Percentiles rank a stretch among this genome's conserved stretches.
Conservation (phyloP, 2,329 filamentous ascomycete species). For the Capronia americana region DNA sequence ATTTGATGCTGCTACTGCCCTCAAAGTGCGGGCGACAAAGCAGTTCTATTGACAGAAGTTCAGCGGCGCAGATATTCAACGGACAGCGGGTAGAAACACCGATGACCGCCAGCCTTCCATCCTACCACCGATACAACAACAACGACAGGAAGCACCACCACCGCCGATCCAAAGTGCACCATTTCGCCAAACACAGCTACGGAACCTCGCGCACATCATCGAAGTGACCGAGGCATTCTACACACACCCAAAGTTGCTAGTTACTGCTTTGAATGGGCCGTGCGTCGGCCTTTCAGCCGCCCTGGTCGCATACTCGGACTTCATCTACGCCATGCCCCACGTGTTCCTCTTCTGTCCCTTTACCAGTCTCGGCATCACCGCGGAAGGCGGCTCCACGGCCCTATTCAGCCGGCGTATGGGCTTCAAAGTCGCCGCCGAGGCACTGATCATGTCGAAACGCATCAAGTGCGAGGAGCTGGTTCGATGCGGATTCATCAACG, state of each 20-base stretch:
- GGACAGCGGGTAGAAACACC: not conserved
- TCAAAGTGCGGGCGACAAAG: not conserved
- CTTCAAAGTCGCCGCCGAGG: slow-evolving; percentile 83
- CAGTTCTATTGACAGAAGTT: no score
- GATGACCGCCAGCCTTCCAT: no score
- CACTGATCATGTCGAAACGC: slow-evolving; percentile 84
- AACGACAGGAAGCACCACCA: not conserved
- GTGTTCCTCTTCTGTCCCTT: slow-evolving; percentile 91
- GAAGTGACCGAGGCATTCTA: slow-evolving; percentile 90
- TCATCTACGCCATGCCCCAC: slow-evolving; percentile 83
- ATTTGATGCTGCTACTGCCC: not conserved
- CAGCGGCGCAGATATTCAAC: not conserved
- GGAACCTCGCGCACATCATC: slow-evolving; percentile 79
- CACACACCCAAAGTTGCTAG: slow-evolving; percentile 89
- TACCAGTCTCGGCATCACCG: slow-evolving; percentile 83
- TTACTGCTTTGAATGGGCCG: slow-evolving; percentile 90
- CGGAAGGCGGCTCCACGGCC: slow-evolving; percentile 81
- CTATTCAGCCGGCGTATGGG: slow-evolving; percentile 83
- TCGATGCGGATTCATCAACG: slow-evolving; percentile 81
- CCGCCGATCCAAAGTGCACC: slow-evolving; percentile 47
- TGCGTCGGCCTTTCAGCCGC: slow-evolving; percentile 87
- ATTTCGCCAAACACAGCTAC: slow-evolving; percentile 65
- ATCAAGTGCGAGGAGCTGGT: slow-evolving; percentile 77
- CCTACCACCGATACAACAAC: no score
- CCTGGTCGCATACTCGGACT: slow-evolving; percentile 82